Conservation (phyloP, 2,329 filamentous ascomycete genomes). For the Rosellinia necatrix region DNA sequence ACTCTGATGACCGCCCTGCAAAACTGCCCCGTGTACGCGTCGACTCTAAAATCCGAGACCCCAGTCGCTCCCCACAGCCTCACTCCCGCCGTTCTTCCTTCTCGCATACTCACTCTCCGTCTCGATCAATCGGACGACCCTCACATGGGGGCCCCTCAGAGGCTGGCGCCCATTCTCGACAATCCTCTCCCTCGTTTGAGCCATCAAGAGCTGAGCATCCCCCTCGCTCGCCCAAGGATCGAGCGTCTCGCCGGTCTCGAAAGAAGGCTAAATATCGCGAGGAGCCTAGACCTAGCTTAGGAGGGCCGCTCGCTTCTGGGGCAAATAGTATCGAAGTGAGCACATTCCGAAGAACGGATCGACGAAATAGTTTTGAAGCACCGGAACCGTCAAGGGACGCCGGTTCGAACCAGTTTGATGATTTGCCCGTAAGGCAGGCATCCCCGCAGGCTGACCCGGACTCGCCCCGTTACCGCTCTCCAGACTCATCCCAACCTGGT, state of each 20-base stretch:
- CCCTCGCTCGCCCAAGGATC: conserved; percentile 37
- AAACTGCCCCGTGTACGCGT: conserved; percentile 29
- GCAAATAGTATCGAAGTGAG: conserved; percentile 57
- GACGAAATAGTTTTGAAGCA: conserved; percentile 47
- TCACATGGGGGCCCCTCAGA: conserved; percentile 33
- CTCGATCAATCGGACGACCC: conserved; percentile 31
- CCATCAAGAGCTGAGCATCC: conserved; percentile 32
- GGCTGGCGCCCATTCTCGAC: conserved; percentile 35
- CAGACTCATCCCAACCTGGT: conserved; percentile 64
- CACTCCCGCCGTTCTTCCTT: conserved; percentile 39
- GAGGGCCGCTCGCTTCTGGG: conserved; percentile 48
- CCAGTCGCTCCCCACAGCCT: conserved; percentile 37
- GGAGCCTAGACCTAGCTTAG: conserved; percentile 45
- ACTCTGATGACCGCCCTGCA: conserved; percentile 29
- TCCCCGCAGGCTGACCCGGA: conserved; percentile 60
- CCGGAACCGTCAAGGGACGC: conserved; percentile 43
- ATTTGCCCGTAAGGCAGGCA: conserved; percentile 50
- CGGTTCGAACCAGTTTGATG: conserved; percentile 45
- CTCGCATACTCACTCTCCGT: conserved; percentile 39
- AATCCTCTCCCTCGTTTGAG: conserved; percentile 34
- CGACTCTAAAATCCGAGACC: conserved; percentile 34
- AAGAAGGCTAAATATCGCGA: conserved; percentile 47
- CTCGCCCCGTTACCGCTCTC: conserved; percentile 62
- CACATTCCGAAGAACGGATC: conserved; percentile 46
- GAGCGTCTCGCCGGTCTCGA: conserved; percentile 38